Conservation (phyloP, 1,284 basidiomycete species). For the Omphalotus olearius region DNA sequence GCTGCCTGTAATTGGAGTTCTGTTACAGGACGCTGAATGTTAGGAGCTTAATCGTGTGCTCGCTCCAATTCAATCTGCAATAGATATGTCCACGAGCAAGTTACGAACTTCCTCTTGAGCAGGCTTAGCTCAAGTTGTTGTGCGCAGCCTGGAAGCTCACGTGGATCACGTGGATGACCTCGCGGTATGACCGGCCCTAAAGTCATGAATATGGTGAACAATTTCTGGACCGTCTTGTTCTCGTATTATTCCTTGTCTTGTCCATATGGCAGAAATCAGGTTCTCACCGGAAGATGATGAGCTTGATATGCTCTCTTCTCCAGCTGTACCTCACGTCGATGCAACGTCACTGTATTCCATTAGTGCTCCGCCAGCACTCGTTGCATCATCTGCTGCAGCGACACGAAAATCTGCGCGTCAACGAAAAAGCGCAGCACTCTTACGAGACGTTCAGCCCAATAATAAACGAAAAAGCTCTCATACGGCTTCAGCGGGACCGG, state of each 20-base stretch:
- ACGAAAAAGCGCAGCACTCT: neutral
- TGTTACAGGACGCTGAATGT: too few species aligned
- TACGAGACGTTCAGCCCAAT: neutral
- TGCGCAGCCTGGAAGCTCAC: too few species aligned
- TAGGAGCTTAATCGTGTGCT: too few species aligned
- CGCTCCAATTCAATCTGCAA: too few species aligned
- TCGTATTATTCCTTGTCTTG: neutral
- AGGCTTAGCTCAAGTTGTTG: too few species aligned
- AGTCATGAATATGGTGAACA: neutral
- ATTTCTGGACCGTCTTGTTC: neutral
- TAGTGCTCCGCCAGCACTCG: too few species aligned
- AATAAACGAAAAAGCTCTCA: slow-evolving; percentile 2
- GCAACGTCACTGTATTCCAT: too few species aligned
- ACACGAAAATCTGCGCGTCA: slow-evolving; percentile 3
- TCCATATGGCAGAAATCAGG: neutral
- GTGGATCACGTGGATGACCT: neutral
- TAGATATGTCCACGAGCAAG: too few species aligned
- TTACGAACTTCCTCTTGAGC: too few species aligned
- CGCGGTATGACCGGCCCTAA: slow-evolving; percentile 6
- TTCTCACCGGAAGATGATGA: neutral
- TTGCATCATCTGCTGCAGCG: neutral
- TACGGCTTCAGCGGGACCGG: neutral
- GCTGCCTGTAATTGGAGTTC: too few species aligned
- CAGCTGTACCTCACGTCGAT: neutral
- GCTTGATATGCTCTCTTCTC: slow-evolving; percentile 4